A percentile compares a stretch with the other conserved stretches of the same genome.
Conservation (phyloP, 148 eudicot species). For the Mesembryanthemum crystallinum region DNA sequence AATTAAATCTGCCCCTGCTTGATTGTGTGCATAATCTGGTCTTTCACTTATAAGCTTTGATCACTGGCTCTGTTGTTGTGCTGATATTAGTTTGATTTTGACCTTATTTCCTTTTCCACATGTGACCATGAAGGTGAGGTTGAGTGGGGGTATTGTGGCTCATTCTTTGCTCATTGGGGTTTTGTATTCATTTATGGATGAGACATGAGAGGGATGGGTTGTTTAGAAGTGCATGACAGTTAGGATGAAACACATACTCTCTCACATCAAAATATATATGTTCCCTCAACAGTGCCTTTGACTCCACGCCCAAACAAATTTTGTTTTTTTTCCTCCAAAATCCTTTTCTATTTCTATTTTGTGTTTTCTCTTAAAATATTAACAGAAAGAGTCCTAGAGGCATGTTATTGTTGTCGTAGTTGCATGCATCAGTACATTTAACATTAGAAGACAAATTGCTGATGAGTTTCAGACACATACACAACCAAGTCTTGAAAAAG, state of each 20-base stretch:
- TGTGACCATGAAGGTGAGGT: too few relatives aligned
- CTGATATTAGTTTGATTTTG: too few relatives aligned
- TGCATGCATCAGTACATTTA: background rate
- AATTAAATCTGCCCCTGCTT: too few relatives aligned
- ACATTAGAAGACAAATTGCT: background rate
- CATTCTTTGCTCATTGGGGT: too few relatives aligned
- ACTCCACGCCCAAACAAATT: constrained; percentile 26
- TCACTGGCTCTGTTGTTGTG: too few relatives aligned
- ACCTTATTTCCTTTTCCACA: too few relatives aligned
- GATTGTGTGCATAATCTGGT: too few relatives aligned
- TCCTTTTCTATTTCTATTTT: background rate
- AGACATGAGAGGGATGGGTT: constrained; percentile 13
- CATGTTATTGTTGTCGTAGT: too few relatives aligned
- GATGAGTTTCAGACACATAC: constrained; percentile 12
- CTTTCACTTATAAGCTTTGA: too few relatives aligned
- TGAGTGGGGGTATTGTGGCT: too few relatives aligned
- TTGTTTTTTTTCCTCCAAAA: constrained; percentile 22
- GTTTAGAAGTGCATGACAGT: constrained; percentile 34
- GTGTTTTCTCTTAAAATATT: background rate
- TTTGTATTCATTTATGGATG: too few relatives aligned
- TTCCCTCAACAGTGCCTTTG: constrained; percentile 24
- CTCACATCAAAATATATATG: constrained; percentile 25
- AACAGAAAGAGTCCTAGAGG: too few relatives aligned
- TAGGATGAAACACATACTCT: constrained; percentile 11
- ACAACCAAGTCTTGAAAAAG: constrained; percentile 17